phyloP scores from a whole-genome alignment of 1,284 basidiomycete species.

The Entoloma clypeatum region DNA sequence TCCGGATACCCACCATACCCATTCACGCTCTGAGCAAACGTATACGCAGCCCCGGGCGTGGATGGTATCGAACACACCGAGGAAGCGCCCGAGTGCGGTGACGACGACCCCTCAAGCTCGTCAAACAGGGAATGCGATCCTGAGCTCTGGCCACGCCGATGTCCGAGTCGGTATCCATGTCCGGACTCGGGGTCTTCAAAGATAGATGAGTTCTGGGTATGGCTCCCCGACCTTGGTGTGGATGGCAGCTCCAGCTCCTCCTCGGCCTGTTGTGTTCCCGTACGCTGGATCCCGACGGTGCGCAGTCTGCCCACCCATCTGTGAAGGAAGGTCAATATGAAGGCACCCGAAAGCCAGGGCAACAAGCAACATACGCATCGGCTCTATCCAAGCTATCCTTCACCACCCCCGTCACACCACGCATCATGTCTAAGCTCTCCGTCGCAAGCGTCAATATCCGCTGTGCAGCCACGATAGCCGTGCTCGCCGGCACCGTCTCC shows the following conservation, averaged over 20 bases:
- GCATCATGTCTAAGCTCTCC: slow-evolving; percentile 89
- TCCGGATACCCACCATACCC: slow-evolving; percentile 7
- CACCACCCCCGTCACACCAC: slow-evolving; percentile 81
- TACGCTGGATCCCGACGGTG: slow-evolving; percentile 69
- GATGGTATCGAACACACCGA: slow-evolving; percentile 28
- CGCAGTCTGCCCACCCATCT: slow-evolving; percentile 81
- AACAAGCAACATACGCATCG: slow-evolving; percentile 62
- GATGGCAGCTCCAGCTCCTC: slow-evolving; percentile 8
- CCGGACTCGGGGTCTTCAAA: slow-evolving; percentile 8
- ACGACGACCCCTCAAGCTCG: slow-evolving; percentile 20
- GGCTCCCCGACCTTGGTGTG: not conserved
- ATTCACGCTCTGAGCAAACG: slow-evolving; percentile 7
- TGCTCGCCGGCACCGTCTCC: slow-evolving; percentile 43
- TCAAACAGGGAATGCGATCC: slow-evolving; percentile 22
- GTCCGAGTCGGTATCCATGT: slow-evolving; percentile 14
- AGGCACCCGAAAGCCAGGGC: slow-evolving; percentile 3
- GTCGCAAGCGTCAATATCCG: slow-evolving; percentile 81
- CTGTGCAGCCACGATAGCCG: slow-evolving; percentile 72
- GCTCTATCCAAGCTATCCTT: slow-evolving; percentile 86
- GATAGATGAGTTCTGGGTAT: not conserved
- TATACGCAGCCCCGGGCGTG: slow-evolving; percentile 25
- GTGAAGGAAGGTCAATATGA: slow-evolving; percentile 1
- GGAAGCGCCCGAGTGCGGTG: slow-evolving; percentile 21
- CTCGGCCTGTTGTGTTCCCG: slow-evolving; percentile 23
- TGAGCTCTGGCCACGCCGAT: slow-evolving; percentile 22